Percentiles rank a stretch among this genome's conserved stretches.
Conservation (phyloP, 805 yeast genomes). For the Candida verbasci region DNA sequence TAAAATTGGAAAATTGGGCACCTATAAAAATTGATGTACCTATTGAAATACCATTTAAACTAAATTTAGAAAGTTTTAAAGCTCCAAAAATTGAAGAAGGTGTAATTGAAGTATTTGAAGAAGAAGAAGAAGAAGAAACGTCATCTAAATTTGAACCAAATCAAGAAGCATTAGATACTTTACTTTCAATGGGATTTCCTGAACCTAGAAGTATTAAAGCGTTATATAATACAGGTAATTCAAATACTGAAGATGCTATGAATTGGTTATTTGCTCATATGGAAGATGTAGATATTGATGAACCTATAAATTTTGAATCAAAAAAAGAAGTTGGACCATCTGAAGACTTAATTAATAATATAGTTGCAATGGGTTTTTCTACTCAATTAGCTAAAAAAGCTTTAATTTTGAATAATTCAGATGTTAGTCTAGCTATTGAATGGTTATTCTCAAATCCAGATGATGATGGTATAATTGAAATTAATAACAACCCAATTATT, state of each 20-base stretch:
- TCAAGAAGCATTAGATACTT: conserved; percentile 45
- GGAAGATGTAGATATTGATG: conserved; percentile 80
- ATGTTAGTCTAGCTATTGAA: conserved; percentile 76
- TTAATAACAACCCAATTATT: conserved; percentile 11
- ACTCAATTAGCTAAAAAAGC: conserved; percentile 68
- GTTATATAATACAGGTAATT: conserved; percentile 67
- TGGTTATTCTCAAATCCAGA: conserved; percentile 86
- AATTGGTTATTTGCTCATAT: conserved; percentile 87
- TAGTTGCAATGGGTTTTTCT: conserved; percentile 77
- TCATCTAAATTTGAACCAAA: conserved; percentile 47
- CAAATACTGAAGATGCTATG: conserved; percentile 67
- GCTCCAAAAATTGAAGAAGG: conserved; percentile 39
- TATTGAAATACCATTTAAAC: conserved; percentile 43
- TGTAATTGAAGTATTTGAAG: conserved; percentile 19
- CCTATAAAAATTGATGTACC: conserved; percentile 82
- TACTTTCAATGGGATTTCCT: conserved; percentile 86
- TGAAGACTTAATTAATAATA: conserved; percentile 40
- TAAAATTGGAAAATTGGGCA: conserved; percentile 83
- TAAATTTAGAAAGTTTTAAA: conserved; percentile 42
- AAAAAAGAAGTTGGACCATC: conserved; percentile 12
- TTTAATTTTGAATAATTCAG: conserved; percentile 50
- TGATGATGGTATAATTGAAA: conserved; percentile 58
- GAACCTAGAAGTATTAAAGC: conserved; percentile 63
- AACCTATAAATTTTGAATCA: conserved; percentile 39
- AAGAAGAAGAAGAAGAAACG: conserved; percentile 8